Base-by-base conservation (phyloP, 1,284 basidiomycete species). In the Vanrija sp. region DNA sequence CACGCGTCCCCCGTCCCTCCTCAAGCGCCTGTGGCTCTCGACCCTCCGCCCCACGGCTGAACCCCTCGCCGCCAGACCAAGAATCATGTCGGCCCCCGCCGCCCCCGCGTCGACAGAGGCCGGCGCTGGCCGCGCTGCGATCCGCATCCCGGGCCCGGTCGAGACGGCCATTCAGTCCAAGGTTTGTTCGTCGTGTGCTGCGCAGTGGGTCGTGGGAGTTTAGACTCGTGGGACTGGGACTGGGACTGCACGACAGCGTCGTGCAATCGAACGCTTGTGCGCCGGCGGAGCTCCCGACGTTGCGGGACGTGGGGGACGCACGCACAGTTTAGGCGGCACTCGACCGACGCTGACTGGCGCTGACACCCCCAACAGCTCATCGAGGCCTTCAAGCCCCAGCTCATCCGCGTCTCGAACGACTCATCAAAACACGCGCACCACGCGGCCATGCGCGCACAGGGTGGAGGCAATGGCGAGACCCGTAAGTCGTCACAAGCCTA, bases 341-440 rank as follows among this genome's bases (percentile, higher is more conserved):
- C n/a, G n/a, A n/a, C n/a, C n/a, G n/a, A n/a, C n/a, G 9, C 42
- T 23, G 31, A 39, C 23, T 49, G 4, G 23, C 19, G 15, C 18
- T 31, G 18, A 41, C 46, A 19, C 5, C 18, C 43, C 19, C 6
- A 18, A 5, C 47, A 75, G 73, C 61, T 75, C 22, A 64, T 69
- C 20, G 68, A 74, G 20, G 65, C 64, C 6, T 67, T 75, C 53
- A 47, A 70, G 50, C 75, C 75, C 14, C 55, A 59, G 8, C 54
- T 75, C 20, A 63, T 76, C 41, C 58, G 72, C 38, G 69, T 76
- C 41, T 66, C 65, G 45, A 76, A 76, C 53, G 75, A 76, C 57
- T 75, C 73, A 7, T 62, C 60, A 19, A 75, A 76, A 61, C 75
- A 76, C 55, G 54, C 71, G 3, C 73, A 76, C 60, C 75, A 76